Percentiles rank a stretch among this genome's conserved stretches.
phyloP scores from a whole-genome alignment of 768 basidiomycete genomes.

The Panaeolus cyanescens region DNA sequence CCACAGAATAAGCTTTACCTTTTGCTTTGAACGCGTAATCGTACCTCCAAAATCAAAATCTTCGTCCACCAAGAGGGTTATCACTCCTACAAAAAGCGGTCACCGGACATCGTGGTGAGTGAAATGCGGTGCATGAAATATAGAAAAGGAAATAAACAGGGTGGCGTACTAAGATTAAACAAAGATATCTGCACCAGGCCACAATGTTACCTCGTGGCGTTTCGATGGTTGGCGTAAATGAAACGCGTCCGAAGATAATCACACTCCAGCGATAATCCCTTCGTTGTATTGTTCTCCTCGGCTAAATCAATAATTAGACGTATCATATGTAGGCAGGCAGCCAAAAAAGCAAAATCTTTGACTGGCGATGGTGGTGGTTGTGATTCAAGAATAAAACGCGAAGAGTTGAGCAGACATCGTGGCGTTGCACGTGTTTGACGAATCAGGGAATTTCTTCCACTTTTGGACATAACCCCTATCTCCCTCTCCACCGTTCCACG shows the following conservation, averaged over 20 bases:
- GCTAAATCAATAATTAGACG: no score
- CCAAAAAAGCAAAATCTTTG: no score
- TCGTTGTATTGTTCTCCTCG: no score
- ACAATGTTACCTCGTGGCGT: neutral
- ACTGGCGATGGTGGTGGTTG: no score
- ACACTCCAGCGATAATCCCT: no score
- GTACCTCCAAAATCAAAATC: neutral
- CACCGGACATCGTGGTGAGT: neutral
- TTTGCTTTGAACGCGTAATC: neutral
- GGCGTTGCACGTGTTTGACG: no score
- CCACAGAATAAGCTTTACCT: neutral
- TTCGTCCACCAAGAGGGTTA: neutral
- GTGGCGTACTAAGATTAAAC: neutral
- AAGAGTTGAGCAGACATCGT: no score
- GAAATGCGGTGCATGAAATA: neutral
- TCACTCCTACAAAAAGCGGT: neutral
- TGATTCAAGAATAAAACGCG: no score
- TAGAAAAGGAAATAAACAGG: neutral
- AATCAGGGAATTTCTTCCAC: no score
- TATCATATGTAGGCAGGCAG: no score
- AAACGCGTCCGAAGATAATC: neutral
- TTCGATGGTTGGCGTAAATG: neutral
- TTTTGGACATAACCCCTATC: no score
- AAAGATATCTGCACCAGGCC: neutral
- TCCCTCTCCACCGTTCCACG: no score